A percentile compares a stretch with the other conserved stretches of the same genome.
Conservation (phyloP, 345 rosid species). For the Erysimum cheiranthoides region DNA sequence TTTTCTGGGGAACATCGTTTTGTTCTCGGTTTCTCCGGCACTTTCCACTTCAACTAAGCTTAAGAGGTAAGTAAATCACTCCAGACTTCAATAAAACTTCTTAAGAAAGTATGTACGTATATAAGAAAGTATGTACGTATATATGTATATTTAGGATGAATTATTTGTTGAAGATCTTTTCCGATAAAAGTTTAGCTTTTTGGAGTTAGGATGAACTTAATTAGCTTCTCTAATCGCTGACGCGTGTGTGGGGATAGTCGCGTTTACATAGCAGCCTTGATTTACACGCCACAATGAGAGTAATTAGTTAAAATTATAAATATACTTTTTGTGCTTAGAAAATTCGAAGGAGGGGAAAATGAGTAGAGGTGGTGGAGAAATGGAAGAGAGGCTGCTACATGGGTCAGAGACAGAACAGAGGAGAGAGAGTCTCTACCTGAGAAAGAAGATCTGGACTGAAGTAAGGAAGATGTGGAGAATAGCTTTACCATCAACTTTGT, state of each 20-base stretch:
- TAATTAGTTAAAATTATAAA: background rate
- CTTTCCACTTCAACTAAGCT: slow-evolving; percentile 25
- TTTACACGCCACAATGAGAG: background rate
- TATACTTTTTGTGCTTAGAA: background rate
- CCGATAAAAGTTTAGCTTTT: background rate
- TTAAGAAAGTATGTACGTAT: slow-evolving; percentile 13
- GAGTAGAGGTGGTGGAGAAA: slow-evolving; percentile 39
- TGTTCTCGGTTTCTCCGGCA: slow-evolving; percentile 37
- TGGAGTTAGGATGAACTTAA: background rate
- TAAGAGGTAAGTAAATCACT: slow-evolving; percentile 30
- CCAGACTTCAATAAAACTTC: background rate
- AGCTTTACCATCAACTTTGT: slow-evolving; percentile 59
- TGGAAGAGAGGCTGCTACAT: slow-evolving; percentile 42
- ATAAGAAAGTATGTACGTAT: slow-evolving; percentile 12
- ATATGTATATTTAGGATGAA: background rate
- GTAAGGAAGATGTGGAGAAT: slow-evolving; percentile 53
- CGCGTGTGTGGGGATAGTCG: background rate
- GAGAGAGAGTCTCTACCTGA: slow-evolving; percentile 28
- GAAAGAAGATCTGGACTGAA: slow-evolving; percentile 45
- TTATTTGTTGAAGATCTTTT: background rate
- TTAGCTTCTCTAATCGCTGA: background rate
- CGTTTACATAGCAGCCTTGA: background rate
- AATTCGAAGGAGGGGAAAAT: slow-evolving; percentile 5
- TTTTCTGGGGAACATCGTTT: background rate
- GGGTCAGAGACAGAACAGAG: slow-evolving; percentile 40